phyloP scores from a whole-genome alignment of 2,329 filamentous ascomycete genomes.

The Chrysoporthe cubensis region DNA sequence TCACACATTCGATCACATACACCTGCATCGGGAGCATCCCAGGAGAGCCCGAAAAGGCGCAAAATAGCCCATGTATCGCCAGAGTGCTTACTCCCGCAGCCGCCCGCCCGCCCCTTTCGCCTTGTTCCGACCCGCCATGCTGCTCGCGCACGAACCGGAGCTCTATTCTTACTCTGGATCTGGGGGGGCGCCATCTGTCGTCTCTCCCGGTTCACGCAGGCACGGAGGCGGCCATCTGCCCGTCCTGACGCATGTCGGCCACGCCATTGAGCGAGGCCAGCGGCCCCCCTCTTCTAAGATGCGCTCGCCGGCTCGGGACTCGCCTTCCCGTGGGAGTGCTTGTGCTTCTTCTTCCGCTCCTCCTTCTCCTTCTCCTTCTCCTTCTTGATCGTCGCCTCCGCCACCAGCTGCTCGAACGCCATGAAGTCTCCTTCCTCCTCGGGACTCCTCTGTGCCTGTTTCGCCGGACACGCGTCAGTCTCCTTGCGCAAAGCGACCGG shows the following conservation, averaged over 20 bases:
- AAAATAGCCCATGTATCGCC: background rate
- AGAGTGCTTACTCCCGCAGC: background rate
- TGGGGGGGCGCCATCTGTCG: background rate
- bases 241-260: background rate
- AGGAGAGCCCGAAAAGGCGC: background rate
- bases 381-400: slow-evolving; percentile 94
- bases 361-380: slow-evolving; percentile 68
- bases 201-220: background rate
- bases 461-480: slow-evolving; percentile 27
- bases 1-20: background rate
- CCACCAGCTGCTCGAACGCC: slow-evolving; percentile 97
- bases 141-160: background rate
- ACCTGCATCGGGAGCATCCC: background rate
- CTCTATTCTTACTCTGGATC: slow-evolving; percentile 17
- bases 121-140: background rate
- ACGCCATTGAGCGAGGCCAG: background rate
- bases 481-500: background rate
- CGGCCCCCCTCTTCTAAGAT: background rate
- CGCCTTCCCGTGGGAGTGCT: slow-evolving; percentile 17
- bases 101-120: background rate
- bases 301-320: slow-evolving; percentile 18
- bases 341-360: slow-evolving; percentile 46
- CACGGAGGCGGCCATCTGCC: background rate
- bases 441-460: slow-evolving; percentile 80
- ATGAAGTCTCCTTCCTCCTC: slow-evolving; percentile 99